Evolutionary conservation across 169 alveolate species (phyloP), one percentile per base, ranked within the genome.

Genomic region (Plasmodium adleri): DNA sequence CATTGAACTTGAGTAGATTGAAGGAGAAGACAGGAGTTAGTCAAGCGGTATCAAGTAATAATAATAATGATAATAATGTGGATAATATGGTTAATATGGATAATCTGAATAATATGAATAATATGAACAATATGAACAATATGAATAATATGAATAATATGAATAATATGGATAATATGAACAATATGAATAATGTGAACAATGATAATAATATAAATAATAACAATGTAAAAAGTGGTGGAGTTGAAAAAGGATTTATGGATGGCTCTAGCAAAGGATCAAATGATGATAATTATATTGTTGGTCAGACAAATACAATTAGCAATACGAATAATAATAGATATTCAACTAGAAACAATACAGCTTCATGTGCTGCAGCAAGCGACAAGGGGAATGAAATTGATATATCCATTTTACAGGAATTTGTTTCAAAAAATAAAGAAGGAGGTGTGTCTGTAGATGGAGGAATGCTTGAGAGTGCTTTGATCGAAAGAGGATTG

Each of bases 191-290:
- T 4, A 28, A 28, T 28, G 6, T 28, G 43, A 28, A 28, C 43
- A 28, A 32, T 32, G 52, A 63, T 22, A 71, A 13, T 26, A 26
- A 26, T 26, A 26, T 1, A 1, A 26, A 26, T 26, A 26, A 26
- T 39, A 39, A 39, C 7, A 39, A 39, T 39, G 47, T 39, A 1
- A 39, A 39, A 39, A 6, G 47, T 39, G 5, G 47, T 39, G 47
- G 47, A 39, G 28, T 6, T 15, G 64, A 49, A 3, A 78, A 78
- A 32, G 68, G 58, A 6, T 78, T 78, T 71, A 54, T 64, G 39
- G 75, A 78, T 70, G 89, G 72, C 6, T 78, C 89, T 3, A 78
- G 78, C 15, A 78, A 78, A 24, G 76, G 67, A 52, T 78, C 89
- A 3, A 78, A 76, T 66, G 89, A 78, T 50, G 12, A 50, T 50